Evolutionary conservation across 1,139 yeast genomes (phyloP).

Genomic region (Sugiyamaella pinicola): DNA sequence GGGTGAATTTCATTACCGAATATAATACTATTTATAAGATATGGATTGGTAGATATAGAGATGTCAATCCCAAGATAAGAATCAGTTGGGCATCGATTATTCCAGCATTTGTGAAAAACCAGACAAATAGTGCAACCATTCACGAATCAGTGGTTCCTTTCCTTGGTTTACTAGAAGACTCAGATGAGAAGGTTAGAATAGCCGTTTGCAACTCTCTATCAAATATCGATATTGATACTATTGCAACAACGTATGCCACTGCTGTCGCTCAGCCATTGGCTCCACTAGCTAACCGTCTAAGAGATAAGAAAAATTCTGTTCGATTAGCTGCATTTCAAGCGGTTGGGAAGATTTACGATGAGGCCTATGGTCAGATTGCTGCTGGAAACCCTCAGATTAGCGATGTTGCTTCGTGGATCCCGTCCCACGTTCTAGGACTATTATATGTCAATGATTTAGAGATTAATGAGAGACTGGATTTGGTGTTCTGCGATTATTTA

Average conservation of each 20-base stretch:
- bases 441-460: constrained; percentile 73
- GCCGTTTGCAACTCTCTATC: constrained; percentile 54
- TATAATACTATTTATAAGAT: constrained; percentile 65
- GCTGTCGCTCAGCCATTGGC: constrained; percentile 42
- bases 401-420: constrained; percentile 53
- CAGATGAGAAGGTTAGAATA: constrained; percentile 72
- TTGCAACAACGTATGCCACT: constrained; percentile 24
- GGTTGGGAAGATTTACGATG: constrained; percentile 57
- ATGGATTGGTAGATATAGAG: constrained; percentile 78
- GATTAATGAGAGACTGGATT: constrained; percentile 71
- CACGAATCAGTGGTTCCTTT: constrained; percentile 60
- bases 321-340: constrained; percentile 62
- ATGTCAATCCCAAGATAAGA: constrained; percentile 65
- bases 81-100: constrained; percentile 68
- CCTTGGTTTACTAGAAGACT: constrained; percentile 69
- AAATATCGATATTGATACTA: constrained; percentile 45
- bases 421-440: constrained; percentile 65
- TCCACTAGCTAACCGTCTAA: constrained; percentile 52
- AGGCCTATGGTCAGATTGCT: constrained; percentile 29
- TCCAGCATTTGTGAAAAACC: constrained; percentile 48
- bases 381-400: constrained; percentile 14
- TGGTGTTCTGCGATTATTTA: constrained; percentile 58
- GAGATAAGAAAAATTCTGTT: constrained; percentile 67
- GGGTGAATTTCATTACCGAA: constrained; percentile 58
- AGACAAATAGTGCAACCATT: constrained; percentile 50